These are phyloP conservation scores for Flaveria robusta DNA, from an alignment of 129 eudicot genomes.

Conservation along the genomic window DNA sequence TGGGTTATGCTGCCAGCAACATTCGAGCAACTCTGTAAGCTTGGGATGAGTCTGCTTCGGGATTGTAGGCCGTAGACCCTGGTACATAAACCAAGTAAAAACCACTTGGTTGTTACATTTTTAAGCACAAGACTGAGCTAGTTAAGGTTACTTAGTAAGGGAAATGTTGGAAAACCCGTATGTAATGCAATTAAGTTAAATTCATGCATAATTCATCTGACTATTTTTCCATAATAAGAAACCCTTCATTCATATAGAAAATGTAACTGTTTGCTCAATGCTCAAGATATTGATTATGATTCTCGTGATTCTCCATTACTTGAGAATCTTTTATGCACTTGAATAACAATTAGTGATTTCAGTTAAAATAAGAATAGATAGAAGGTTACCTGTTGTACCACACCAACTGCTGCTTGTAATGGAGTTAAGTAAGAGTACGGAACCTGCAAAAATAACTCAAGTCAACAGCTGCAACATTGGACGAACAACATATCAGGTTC, in stretches of 20 bases:
- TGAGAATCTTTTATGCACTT: neutral
- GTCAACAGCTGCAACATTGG: conserved; percentile 1
- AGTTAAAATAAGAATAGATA: neutral
- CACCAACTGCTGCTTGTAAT: conserved; percentile 73
- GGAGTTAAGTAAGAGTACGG: conserved; percentile 62
- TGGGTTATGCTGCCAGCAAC: conserved; percentile 74
- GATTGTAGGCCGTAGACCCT: conserved; percentile 69
- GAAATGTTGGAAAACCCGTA: too few species aligned
- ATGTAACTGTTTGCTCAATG: too few species aligned
- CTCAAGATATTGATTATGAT: too few species aligned
- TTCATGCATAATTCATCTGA: too few species aligned
- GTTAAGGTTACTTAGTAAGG: neutral
- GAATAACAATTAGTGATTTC: neutral
- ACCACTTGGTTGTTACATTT: neutral
- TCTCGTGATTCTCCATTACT: too few species aligned
- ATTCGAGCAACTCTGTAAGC: conserved; percentile 55
- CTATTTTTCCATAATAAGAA: too few species aligned
- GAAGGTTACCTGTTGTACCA: conserved; percentile 58
- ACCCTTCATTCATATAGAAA: too few species aligned
- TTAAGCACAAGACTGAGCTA: conserved; percentile 5
- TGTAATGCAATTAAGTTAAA: too few species aligned
- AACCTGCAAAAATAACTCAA: conserved; percentile 37
- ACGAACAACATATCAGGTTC: neutral
- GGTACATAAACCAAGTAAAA: conserved; percentile 9
- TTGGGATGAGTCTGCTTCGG: conserved; percentile 69